Conservation (phyloP, 1,284 basidiomycete species). For the Cutaneotrichosporon cavernicola region DNA sequence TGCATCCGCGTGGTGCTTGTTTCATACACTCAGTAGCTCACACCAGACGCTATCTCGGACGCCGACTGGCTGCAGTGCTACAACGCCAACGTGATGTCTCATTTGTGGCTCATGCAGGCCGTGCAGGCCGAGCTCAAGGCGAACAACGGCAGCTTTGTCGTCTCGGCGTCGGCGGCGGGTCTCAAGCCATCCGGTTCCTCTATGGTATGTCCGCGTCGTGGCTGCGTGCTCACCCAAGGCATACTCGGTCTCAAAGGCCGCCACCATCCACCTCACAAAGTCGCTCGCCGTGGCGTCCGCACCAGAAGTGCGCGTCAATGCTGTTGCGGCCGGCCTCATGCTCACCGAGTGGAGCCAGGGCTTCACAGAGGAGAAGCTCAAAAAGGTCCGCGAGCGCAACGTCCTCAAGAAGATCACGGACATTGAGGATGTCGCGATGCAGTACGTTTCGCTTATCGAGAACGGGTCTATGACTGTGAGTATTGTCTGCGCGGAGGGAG, state of each 20-base stretch:
- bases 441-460: conserved; percentile 13
- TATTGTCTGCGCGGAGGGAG: background rate
- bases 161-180: conserved; percentile 22
- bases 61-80: conserved; percentile 30
- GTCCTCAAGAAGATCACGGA: conserved; percentile 20
- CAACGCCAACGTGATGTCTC: conserved; percentile 29
- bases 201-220: conserved; percentile 8
- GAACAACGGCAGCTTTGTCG: conserved; percentile 26
- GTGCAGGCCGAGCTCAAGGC: conserved; percentile 23
- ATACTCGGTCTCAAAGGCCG: conserved; percentile 31
- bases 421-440: conserved; percentile 20
- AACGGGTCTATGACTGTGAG: conserved; percentile 13
- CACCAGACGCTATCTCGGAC: conserved; percentile 18
- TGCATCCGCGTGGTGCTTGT: no score
- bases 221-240: background rate
- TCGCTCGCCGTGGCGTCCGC: conserved; percentile 30
- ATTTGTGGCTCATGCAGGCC: conserved; percentile 32
- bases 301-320: conserved; percentile 31
- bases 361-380: conserved; percentile 25
- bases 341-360: conserved; percentile 32
- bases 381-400: conserved; percentile 17
- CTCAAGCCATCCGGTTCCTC: conserved; percentile 10
- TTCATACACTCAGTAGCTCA: background rate
- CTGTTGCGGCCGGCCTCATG: conserved; percentile 29
- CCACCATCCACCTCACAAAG: conserved; percentile 29